Base-by-base conservation (phyloP, 495 filamentous ascomycete genomes). In the Delitschia confertaspora region DNA sequence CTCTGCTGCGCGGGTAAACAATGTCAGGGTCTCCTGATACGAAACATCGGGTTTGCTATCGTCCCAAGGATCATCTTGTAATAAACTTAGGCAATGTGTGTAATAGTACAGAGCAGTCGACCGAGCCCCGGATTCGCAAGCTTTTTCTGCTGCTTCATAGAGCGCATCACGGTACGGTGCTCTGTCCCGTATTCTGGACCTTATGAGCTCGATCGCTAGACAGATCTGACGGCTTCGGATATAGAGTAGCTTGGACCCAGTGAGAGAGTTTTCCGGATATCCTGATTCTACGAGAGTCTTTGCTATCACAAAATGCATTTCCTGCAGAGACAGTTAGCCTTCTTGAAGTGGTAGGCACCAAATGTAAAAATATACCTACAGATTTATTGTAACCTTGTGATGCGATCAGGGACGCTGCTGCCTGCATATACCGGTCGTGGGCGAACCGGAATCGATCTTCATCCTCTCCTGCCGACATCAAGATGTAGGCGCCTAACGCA, bases 301-400 rank as follows among this genome's bases (percentile, higher is more conserved):
- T 0, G 84, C 83, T 42, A 93, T 82, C 30, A 84, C 73, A 47
- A 85, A 93, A 62, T 95, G 86, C 88, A 93, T 93, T 55, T 79
- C n/a, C n/a, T n/a, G n/a, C n/a, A n/a, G n/a, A n/a, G n/a, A n/a
- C n/a, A n/a, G n/a, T n/a, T n/a, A n/a, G n/a, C 80, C 37, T 75
- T 65, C 17, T 74, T 66, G 42, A 83, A 75, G 19, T 63, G 64
- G 47, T 75, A 79, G n/a, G n/a, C n/a, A n/a, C n/a, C n/a, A n/a
- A n/a, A n/a, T n/a, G n/a, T n/a, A n/a, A n/a, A n/a, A n/a, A n/a
- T n/a, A n/a, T n/a, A n/a, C n/a, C n/a, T n/a, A n/a, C n/a, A n/a
- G n/a, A 8, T 21, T 39, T 38, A 9, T 37, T 53, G 17, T 53
- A 42, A 23, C 32, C 47, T 24, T 47, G 4, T 9, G 23, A 11